These are phyloP conservation scores for Ceratocystis colombiana DNA, from an alignment of 2,329 filamentous ascomycete genomes.

Conservation along the genomic window DNA sequence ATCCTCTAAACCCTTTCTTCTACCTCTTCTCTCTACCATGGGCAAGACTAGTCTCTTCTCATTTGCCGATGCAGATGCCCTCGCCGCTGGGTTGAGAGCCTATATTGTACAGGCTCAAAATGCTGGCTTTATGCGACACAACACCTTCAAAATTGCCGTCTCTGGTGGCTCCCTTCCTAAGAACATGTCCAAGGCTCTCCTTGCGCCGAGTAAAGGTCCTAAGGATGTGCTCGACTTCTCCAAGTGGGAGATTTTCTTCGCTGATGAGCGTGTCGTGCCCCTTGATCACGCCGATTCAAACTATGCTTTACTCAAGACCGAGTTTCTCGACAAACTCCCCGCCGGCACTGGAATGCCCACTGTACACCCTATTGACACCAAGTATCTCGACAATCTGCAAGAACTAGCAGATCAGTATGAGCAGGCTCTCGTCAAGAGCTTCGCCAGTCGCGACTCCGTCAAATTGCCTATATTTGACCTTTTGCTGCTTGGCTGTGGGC, in stretches of 20 bases:
- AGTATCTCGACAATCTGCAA: slow-evolving; percentile 63
- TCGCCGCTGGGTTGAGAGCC: slow-evolving; percentile 66
- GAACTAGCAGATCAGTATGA: slow-evolving; percentile 93
- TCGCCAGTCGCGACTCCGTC: slow-evolving; percentile 87
- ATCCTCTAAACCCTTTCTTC: background rate
- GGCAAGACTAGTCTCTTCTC: slow-evolving; percentile 65
- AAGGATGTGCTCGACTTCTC: slow-evolving; percentile 62
- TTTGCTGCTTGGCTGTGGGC: slow-evolving; percentile 82
- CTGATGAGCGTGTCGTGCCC: slow-evolving; percentile 90
- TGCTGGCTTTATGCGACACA: slow-evolving; percentile 67
- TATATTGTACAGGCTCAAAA: slow-evolving; percentile 78
- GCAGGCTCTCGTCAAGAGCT: slow-evolving; percentile 70
- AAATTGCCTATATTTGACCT: slow-evolving; percentile 92
- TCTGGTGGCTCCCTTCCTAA: slow-evolving; percentile 90
- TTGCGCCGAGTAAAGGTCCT: slow-evolving; percentile 43
- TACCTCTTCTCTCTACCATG: slow-evolving; percentile 35
- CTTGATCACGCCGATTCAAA: slow-evolving; percentile 91
- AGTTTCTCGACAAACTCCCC: slow-evolving; percentile 83
- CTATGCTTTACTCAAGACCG: slow-evolving; percentile 75
- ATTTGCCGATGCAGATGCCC: slow-evolving; percentile 57
- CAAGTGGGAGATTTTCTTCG: slow-evolving; percentile 98
- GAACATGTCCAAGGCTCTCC: slow-evolving; percentile 73
- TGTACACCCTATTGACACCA: slow-evolving; percentile 66
- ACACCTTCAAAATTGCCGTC: slow-evolving; percentile 79
- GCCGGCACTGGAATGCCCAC: slow-evolving; percentile 52